Evolutionary conservation across 805 yeast genomes (phyloP), one percentile per base, ranked within the genome.

Genomic region (Candida vartiovaarae): DNA sequence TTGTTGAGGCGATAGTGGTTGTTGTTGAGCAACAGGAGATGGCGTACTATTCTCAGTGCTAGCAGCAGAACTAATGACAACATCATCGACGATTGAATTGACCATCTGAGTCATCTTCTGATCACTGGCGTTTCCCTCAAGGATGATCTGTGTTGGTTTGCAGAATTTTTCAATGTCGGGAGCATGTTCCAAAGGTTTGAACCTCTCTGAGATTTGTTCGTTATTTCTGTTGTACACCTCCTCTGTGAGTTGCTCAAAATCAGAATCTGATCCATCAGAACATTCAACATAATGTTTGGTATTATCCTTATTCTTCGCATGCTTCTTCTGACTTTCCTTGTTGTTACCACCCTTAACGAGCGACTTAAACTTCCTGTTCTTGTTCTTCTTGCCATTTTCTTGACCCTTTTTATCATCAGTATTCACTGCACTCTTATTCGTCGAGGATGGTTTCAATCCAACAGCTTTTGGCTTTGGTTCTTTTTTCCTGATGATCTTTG

Each of bases 401-500:
- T 40, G 44, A 23, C 26, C 39, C 24, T 43, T 23, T 27, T 43
- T 39, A 15, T 36, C 42, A 10, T 41, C 44, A 11, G 25, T 30
- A 30, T 39, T 39, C 28, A 7, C 4, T 3, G 15, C 5, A 9
- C 23, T 23, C 9, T 9, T 30, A 30, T 30, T 31, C 8, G 29
- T 39, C 8, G 36, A n/a, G 4, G 35, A 7, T 11, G 41, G 31
- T 10, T 25, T 39, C 31, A 26, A 25, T 5, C 31, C 36, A 6
- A 39, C 36, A 32, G 28, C 26, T 7, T 24, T 15, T 7, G 20
- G 6, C 15, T 32, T 26, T 11, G 34, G 30, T 9, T n/a, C 39
- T 23, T 20, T 36, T 32, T 38, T 48, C 45, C 38, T 47, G 27
- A 43, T 37, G 2, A 40, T 42, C 39, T 39, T 41, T 2, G 46